Percentiles rank a stretch among this genome's conserved stretches.
Evolutionary conservation across 2,329 filamentous ascomycete genomes (phyloP).

Genomic region (Colletotrichum sp.): DNA sequence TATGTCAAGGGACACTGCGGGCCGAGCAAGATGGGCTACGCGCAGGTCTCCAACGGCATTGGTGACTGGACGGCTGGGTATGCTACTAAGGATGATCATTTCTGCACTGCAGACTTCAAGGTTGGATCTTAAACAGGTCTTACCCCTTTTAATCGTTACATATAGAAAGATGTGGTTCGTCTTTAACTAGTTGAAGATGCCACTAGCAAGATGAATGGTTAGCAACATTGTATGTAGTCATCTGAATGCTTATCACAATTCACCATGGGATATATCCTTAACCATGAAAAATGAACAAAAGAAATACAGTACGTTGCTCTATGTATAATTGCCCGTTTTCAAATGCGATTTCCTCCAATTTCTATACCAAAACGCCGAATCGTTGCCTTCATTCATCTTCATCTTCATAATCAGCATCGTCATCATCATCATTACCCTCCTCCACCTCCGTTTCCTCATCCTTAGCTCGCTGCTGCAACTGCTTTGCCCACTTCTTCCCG

Average conservation of each 20-base stretch:
- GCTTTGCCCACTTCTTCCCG: background rate
- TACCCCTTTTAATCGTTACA: background rate
- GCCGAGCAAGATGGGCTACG: background rate
- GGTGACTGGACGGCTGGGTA: background rate
- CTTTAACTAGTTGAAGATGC: background rate
- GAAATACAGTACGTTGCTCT: no score
- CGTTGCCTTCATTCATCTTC: background rate
- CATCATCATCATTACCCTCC: background rate
- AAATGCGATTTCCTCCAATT: no score
- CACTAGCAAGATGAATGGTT: fast-evolving
- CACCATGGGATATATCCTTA: no score
- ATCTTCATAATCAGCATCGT: background rate
- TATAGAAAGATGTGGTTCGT: background rate
- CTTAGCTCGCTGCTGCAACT: background rate
- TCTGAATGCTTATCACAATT: background rate
- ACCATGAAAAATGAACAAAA: no score
- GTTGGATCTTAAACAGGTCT: background rate
- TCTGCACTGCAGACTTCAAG: background rate
- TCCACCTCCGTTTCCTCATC: background rate
- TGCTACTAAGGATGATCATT: background rate
- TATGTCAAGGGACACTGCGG: background rate
- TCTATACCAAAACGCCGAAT: background rate
- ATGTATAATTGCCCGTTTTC: no score
- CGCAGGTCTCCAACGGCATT: background rate
- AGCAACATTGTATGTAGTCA: background rate